These are phyloP conservation scores for Posidonia australis DNA, from an alignment of 106 monocot genomes.

Conservation along the genomic window DNA sequence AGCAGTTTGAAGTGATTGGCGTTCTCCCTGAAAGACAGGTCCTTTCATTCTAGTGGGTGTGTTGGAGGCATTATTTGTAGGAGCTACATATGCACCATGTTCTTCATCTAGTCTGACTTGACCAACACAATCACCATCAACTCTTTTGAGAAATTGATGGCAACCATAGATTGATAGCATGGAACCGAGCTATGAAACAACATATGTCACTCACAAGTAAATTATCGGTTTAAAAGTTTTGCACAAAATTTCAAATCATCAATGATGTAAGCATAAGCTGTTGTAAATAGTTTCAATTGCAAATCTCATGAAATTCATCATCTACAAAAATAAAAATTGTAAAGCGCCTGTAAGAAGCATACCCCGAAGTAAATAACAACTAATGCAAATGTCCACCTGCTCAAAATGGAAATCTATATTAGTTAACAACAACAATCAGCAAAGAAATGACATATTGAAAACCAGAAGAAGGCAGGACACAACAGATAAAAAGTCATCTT, in stretches of 20 bases:
- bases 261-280: neutral
- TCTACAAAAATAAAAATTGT: no score
- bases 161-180: constrained; percentile 76
- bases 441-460: no score
- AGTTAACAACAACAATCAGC: neutral
- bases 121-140: constrained; percentile 13
- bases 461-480: no score
- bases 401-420: constrained; percentile 3
- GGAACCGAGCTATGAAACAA: constrained; percentile 54
- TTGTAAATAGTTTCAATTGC: no score
- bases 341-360: constrained; percentile 29
- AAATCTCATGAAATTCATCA: no score
- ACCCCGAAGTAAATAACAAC: constrained; percentile 92
- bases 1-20: constrained; percentile 26
- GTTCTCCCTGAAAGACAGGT: constrained; percentile 11
- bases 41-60: constrained; percentile 17
- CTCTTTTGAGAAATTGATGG: constrained; percentile 32
- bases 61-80: constrained; percentile 10
- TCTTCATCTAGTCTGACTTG: constrained; percentile 37
- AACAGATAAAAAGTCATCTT: no score
- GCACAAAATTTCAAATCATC: no score
- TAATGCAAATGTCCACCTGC: constrained; percentile 90
- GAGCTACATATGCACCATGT: constrained; percentile 24
- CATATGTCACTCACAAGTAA: neutral
- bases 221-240: no score